Conservation (phyloP, 2,329 filamentous ascomycete species). For the Aureobasidium sp. region DNA sequence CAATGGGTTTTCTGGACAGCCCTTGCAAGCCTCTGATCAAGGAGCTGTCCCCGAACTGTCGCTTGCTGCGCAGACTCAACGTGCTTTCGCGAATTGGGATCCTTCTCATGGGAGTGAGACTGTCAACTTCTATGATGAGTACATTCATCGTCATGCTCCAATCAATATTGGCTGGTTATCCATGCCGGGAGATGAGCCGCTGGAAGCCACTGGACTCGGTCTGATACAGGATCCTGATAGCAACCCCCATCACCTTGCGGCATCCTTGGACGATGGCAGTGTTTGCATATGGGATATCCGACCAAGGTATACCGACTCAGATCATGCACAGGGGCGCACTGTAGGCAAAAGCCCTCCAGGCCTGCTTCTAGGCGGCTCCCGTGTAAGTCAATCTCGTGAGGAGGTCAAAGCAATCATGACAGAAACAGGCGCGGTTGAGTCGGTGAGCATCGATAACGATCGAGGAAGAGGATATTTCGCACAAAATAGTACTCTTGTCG, state of each 20-base stretch:
- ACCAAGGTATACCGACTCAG: not conserved
- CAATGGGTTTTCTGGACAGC: not conserved
- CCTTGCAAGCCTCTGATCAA: not conserved
- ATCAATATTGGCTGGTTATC: slow-evolving; percentile 73
- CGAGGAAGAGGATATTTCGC: slow-evolving; percentile 69
- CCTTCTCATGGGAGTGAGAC: slow-evolving; percentile 64
- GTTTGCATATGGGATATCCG: slow-evolving; percentile 72
- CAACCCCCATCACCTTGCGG: slow-evolving; percentile 56
- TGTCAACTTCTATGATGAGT: slow-evolving; percentile 83
- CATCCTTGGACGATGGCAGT: slow-evolving; percentile 78
- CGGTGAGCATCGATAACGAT: slow-evolving; percentile 68
- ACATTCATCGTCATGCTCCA: slow-evolving; percentile 71
- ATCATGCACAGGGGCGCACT: slow-evolving; percentile 50
- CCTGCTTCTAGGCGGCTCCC: slow-evolving; percentile 53
- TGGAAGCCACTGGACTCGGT: slow-evolving; percentile 68
- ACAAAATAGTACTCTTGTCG: slow-evolving; percentile 67
- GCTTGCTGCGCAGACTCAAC: slow-evolving; percentile 37
- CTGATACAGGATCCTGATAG: slow-evolving; percentile 51
- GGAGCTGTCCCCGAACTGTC: not conserved
- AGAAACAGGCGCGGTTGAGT: slow-evolving; percentile 68
- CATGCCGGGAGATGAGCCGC: slow-evolving; percentile 44
- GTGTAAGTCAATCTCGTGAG: not conserved
- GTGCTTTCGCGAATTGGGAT: slow-evolving; percentile 75
- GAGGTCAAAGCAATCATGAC: slow-evolving; percentile 51
- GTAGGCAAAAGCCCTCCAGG: slow-evolving; percentile 59